phyloP scores from a whole-genome alignment of 2,329 filamentous ascomycete species.

The Trichoderma koningiopsis region DNA sequence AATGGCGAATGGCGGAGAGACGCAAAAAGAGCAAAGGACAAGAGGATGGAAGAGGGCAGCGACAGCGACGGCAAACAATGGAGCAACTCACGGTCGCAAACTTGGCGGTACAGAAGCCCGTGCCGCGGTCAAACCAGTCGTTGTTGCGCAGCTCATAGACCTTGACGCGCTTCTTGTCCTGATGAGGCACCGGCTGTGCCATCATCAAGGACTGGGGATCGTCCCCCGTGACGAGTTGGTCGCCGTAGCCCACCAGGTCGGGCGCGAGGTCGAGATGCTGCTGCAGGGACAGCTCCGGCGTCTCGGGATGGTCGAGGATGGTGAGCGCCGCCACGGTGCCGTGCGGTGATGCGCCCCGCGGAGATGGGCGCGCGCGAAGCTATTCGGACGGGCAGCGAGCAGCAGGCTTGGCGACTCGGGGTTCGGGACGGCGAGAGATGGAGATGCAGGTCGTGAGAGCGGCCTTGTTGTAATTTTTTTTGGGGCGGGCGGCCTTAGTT shows the following conservation, averaged over 20 bases:
- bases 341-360: conserved; percentile 35
- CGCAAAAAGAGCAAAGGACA: neutral
- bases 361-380: conserved; percentile 26
- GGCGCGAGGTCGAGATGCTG: conserved; percentile 61
- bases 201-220: conserved; percentile 67
- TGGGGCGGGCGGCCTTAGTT: neutral
- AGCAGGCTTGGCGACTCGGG: conserved; percentile 14
- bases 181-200: conserved; percentile 72
- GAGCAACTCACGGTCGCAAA: conserved; percentile 66
- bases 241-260: conserved; percentile 54
- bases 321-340: conserved; percentile 60
- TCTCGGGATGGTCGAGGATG: conserved; percentile 54
- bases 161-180: conserved; percentile 82
- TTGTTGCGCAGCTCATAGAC: conserved; percentile 98
- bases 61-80: neutral
- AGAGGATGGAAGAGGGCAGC: neutral
- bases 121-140: conserved; percentile 98
- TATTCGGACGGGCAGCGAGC: conserved; percentile 13
- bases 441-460: conserved; percentile 22
- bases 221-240: conserved; percentile 52
- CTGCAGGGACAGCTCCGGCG: conserved; percentile 59
- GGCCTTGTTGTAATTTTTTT: neutral
- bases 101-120: conserved; percentile 87
- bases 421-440: conserved; percentile 27
- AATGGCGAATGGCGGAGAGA: neutral